phyloP scores from a whole-genome alignment of 176 grass and related monocot species.

The Calamus simplicifolius region DNA sequence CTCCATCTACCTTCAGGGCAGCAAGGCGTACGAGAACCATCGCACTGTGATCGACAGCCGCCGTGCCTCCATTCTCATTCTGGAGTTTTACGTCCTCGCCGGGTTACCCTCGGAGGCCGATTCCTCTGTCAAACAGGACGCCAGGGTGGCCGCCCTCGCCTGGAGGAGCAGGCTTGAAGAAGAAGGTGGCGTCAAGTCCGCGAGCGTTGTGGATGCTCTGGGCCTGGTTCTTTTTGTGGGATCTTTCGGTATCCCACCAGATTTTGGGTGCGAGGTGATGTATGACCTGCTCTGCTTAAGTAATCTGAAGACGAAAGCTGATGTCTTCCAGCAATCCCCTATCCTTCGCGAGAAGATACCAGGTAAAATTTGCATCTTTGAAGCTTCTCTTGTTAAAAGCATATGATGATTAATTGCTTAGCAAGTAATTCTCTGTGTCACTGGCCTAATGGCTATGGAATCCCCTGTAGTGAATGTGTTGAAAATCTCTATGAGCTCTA shows the following conservation, averaged over 20 bases:
- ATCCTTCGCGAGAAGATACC: constrained; percentile 31
- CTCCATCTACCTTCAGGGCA: constrained; percentile 38
- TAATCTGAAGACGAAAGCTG: constrained; percentile 14
- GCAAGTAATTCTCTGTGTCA: too few species aligned
- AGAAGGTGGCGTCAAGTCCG: constrained; percentile 14
- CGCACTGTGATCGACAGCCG: constrained; percentile 20
- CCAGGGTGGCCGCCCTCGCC: constrained; percentile 19
- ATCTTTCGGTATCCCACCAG: constrained; percentile 32
- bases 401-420: too few species aligned
- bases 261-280: constrained; percentile 34
- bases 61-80: constrained; percentile 44
- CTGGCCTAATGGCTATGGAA: too few species aligned
- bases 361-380: constrained; percentile 15
- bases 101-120: constrained; percentile 37
- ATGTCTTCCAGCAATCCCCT: constrained; percentile 41
- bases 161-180: constrained; percentile 42
- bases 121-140: constrained; percentile 6
- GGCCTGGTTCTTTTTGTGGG: constrained; percentile 45
- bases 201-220: constrained; percentile 31
- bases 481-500: too few species aligned
- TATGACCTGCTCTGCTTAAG: constrained; percentile 21
- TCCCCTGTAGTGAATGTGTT: too few species aligned
- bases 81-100: constrained; percentile 45
- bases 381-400: too few species aligned
- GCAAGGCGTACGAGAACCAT: constrained; percentile 18